A percentile compares a stretch with the other conserved stretches of the same genome.
Conservation (phyloP, 345 rosid species). For the Stellera chamaejasme region DNA sequence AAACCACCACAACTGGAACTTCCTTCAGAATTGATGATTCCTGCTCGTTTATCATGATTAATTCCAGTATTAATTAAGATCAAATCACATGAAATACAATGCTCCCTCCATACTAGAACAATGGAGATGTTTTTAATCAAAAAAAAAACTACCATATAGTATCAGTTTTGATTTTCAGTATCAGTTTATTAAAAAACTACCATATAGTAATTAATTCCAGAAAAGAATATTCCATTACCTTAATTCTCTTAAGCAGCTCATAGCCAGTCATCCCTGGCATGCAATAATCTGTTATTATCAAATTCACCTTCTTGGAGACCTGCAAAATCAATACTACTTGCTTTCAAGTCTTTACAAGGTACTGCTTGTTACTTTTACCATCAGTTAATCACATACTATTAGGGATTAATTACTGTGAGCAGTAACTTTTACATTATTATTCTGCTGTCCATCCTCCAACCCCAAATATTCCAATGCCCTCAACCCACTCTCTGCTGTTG, state of each 20-base stretch:
- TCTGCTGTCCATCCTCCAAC: constrained; percentile 33
- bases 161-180: too few relatives aligned
- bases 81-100: too few relatives aligned
- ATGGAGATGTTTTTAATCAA: too few relatives aligned
- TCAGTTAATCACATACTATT: neutral
- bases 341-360: neutral
- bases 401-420: neutral
- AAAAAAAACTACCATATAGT: too few relatives aligned
- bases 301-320: constrained; percentile 48
- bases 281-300: constrained; percentile 82
- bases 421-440: constrained; percentile 13
- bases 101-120: too few relatives aligned
- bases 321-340: constrained; percentile 14
- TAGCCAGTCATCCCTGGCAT: constrained; percentile 97
- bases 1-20: constrained; percentile 83
- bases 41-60: constrained; percentile 14
- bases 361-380: neutral
- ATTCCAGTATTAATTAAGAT: too few relatives aligned
- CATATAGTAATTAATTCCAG: neutral
- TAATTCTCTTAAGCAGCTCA: constrained; percentile 71
- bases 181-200: too few relatives aligned
- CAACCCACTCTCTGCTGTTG: constrained; percentile 68
- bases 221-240: constrained; percentile 26
- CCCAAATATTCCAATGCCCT: constrained; percentile 73
- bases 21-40: constrained; percentile 63